Conservation (phyloP, 2,329 filamentous ascomycete species). For the Escovopsis sp. region DNA sequence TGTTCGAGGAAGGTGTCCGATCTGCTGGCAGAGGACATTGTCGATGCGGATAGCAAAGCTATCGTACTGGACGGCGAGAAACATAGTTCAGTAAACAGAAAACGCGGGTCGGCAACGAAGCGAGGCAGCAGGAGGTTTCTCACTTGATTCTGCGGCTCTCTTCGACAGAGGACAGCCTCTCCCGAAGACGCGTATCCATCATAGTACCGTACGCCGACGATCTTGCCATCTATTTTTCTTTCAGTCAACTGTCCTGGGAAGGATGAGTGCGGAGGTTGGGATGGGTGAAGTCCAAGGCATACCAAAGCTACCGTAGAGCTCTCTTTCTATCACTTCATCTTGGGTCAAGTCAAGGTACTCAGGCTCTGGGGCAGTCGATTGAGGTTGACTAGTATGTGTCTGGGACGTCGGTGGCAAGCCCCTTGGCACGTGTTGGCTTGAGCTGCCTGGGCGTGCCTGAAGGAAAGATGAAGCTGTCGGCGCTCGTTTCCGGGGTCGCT, state of each 20-base stretch:
- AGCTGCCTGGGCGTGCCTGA: conserved; percentile 3
- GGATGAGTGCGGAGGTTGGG: neutral
- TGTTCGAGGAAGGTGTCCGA: conserved; percentile 59
- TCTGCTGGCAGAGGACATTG: conserved; percentile 60
- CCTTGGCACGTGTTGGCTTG: conserved; percentile 6
- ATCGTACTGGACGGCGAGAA: conserved; percentile 36
- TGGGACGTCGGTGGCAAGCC: neutral
- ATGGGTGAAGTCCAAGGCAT: conserved; percentile 6
- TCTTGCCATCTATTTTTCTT: conserved; percentile 26
- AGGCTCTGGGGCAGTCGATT: conserved; percentile 15
- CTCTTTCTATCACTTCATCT: conserved; percentile 23
- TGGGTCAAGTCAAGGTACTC: conserved; percentile 30
- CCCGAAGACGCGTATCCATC: conserved; percentile 43
- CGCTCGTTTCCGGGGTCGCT: conserved; percentile 12
- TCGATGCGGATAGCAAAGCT: conserved; percentile 62
- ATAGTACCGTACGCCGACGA: conserved; percentile 44
- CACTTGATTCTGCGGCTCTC: conserved; percentile 51
- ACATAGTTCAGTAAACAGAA: neutral
- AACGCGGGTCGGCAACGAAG: neutral
- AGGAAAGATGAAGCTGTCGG: conserved; percentile 4
- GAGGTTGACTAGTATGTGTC: neutral
- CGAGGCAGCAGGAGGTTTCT: conserved; percentile 1
- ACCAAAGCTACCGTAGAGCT: conserved; percentile 34
- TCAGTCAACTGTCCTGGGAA: too few relatives aligned
- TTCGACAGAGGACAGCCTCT: conserved; percentile 44